Base-by-base conservation (phyloP, 495 filamentous ascomycete genomes). In the Penicillium lividum region DNA sequence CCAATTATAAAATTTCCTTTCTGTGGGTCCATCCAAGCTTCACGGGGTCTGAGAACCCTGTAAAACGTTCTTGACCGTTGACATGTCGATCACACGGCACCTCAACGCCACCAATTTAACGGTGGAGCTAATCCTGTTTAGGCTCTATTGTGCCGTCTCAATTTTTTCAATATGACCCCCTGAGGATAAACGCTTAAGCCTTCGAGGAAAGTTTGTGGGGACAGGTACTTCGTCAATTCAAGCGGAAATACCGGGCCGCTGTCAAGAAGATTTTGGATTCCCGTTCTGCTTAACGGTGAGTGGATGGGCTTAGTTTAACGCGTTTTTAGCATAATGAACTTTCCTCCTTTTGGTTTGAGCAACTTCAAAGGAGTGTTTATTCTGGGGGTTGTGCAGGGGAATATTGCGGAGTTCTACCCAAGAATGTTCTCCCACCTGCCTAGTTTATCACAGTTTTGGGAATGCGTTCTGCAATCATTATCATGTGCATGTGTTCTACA, bases 81-180 rank as follows among this genome's bases (percentile, higher is more conserved):
- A 38, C 48, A 18, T 59, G 64, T 29, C 54, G 64, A 67, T 64
- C 64, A 34, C 34, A 56, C 43, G 46, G 46, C 44, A 46, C 53
- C 4, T 22, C 8, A 43, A 18, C 29, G 57, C 48, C 51, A 56
- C 60, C 43, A 60, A 58, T 61, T 60, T 58, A 56, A 58, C 52
- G 44, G 57, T 45, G 28, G 11, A 6, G 28, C 33, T 51, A 36
- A 9, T 7, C 13, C 33, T 36, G 10, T 36, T 1, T 11, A 0
- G 3, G 33, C 9, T 11, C 33, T 36, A 36, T 11, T 11, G 13
- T 36, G 33, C 33, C 33, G 33, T 36, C 9, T 36, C 9, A 36
- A 36, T 11, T 36, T 4, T 36, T 4, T 0, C 4, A 9, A 4
- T 11, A 13, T 36, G n/a, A n/a, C n/a, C n/a, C n/a, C n/a, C n/a